Percentiles rank a stretch among this genome's conserved stretches.
Evolutionary conservation across 441 rosid genomes (phyloP).

Genomic region (Isatis lusitanica): DNA sequence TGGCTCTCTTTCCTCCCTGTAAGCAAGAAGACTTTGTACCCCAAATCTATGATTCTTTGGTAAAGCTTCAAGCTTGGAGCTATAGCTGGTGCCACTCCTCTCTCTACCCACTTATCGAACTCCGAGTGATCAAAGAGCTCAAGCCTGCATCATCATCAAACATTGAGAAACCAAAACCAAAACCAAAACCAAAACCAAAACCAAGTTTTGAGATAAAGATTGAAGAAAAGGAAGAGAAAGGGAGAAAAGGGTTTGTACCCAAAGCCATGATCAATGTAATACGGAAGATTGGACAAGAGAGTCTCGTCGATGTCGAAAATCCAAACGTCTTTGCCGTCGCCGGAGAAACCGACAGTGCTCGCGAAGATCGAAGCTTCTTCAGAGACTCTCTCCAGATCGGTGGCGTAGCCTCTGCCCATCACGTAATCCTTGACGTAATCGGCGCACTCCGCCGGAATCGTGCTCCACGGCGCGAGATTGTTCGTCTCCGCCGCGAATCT

Average conservation of each 20-base stretch:
- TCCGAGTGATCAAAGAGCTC: constrained; percentile 64
- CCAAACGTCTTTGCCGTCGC: constrained; percentile 85
- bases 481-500: constrained; percentile 86
- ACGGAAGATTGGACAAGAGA: constrained; percentile 86
- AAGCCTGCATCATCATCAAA: constrained; percentile 45
- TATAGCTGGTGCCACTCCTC: constrained; percentile 67
- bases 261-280: constrained; percentile 70
- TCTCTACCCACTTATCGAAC: constrained; percentile 88
- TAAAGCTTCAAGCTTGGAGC: constrained; percentile 77
- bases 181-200: not conserved
- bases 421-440: constrained; percentile 68
- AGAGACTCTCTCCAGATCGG: constrained; percentile 70
- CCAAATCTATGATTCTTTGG: constrained; percentile 57
- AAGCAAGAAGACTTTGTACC: constrained; percentile 78
- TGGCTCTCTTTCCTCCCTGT: constrained; percentile 78
- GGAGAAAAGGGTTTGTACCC: constrained; percentile 45
- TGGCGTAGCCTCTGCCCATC: constrained; percentile 58
- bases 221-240: not conserved
- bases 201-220: not conserved
- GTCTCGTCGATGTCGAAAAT: constrained; percentile 91
- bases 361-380: constrained; percentile 67
- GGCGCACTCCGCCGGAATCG: constrained; percentile 68
- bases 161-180: not conserved
- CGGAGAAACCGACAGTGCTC: constrained; percentile 44
- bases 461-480: constrained; percentile 80